Evolutionary conservation across 148 eudicot genomes (phyloP).

Genomic region (Rheum nobile): DNA sequence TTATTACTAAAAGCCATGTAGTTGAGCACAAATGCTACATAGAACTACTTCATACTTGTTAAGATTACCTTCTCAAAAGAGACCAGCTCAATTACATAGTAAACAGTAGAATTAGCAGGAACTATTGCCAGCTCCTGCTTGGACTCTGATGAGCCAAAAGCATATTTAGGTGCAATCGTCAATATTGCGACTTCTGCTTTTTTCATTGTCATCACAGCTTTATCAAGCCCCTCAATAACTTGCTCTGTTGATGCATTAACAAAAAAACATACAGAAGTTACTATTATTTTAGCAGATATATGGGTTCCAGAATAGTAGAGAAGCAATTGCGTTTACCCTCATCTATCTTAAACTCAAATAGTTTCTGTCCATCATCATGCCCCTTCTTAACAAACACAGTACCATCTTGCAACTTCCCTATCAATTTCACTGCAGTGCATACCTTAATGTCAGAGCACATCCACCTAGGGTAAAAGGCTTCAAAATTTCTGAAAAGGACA

Average conservation of each 20-base stretch:
- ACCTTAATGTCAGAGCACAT: background rate
- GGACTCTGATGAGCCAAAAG: constrained; percentile 67
- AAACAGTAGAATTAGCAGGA: constrained; percentile 73
- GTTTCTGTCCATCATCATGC: constrained; percentile 46
- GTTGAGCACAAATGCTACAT: background rate
- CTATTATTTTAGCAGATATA: background rate
- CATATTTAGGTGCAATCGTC: constrained; percentile 75
- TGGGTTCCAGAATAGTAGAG: background rate
- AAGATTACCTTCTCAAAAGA: constrained; percentile 70
- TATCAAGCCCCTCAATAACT: constrained; percentile 83
- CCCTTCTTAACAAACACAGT: constrained; percentile 71
- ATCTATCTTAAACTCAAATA: constrained; percentile 78
- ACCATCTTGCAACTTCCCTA: constrained; percentile 86
- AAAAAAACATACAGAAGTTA: background rate
- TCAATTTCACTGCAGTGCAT: constrained; percentile 58
- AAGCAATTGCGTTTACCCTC: constrained; percentile 47
- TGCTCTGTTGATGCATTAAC: constrained; percentile 44
- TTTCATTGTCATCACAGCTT: constrained; percentile 75
- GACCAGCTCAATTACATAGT: constrained; percentile 66
- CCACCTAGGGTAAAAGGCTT: background rate
- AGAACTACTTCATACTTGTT: background rate
- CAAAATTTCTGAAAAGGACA: background rate
- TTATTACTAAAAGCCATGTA: background rate
- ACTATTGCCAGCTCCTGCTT: constrained; percentile 73
- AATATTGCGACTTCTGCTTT: constrained; percentile 72